Conservation (phyloP, 2,329 filamentous ascomycete species). For the Scedosporium dehoogii region DNA sequence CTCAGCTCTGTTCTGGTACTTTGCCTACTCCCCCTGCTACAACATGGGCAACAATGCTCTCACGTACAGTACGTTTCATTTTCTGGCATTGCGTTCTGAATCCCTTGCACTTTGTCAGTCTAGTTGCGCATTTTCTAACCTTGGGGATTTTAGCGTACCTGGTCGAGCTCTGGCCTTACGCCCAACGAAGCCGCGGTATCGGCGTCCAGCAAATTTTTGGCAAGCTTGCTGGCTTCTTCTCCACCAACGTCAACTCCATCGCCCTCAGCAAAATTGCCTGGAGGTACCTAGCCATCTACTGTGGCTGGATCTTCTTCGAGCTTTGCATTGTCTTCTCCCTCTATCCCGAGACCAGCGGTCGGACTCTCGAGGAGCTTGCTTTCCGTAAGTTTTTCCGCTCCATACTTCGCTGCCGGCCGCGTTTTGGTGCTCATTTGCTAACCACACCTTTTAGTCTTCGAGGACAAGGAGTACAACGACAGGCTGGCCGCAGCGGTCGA, state of each 20-base stretch:
- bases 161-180: constrained; percentile 49
- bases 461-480: constrained; percentile 26
- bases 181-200: constrained; percentile 47
- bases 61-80: constrained; percentile 41
- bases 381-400: constrained; percentile 19
- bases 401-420: neutral
- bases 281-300: constrained; percentile 33
- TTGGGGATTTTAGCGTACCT: constrained; percentile 31
- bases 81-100: no score
- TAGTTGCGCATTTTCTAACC: no score
- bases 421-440: constrained; percentile 9
- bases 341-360: constrained; percentile 70
- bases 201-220: constrained; percentile 47
- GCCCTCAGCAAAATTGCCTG: constrained; percentile 27
- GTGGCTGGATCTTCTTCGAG: constrained; percentile 31
- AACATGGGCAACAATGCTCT: constrained; percentile 59
- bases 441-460: constrained; percentile 22
- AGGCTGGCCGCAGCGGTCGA: constrained; percentile 28
- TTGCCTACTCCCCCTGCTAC: constrained; percentile 48
- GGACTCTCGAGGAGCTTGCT: constrained; percentile 14
- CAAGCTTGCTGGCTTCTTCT: constrained; percentile 28
- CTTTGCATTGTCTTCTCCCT: constrained; percentile 59
- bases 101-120: no score
- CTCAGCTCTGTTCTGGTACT: constrained; percentile 47
- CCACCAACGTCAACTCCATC: constrained; percentile 34